These are phyloP conservation scores for Kwoniella sp. DNA, from an alignment of 768 basidiomycete species.

Conservation along the genomic window DNA sequence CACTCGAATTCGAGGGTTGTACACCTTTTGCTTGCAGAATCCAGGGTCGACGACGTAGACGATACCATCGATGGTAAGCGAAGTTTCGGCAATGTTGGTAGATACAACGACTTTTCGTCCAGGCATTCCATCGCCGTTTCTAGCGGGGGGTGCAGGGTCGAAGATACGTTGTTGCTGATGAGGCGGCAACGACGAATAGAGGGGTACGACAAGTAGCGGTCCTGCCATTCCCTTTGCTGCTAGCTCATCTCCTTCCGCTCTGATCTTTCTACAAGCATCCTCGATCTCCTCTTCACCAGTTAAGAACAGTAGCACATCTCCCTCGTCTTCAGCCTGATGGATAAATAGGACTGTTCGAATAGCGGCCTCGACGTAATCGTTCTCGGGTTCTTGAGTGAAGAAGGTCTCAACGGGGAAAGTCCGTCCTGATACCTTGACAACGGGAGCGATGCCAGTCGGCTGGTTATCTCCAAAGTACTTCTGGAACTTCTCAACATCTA, in stretches of 20 bases:
- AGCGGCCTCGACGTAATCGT: slow-evolving; percentile 95
- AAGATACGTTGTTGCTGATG: slow-evolving; percentile 96
- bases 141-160: slow-evolving; percentile 74
- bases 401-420: slow-evolving; percentile 80
- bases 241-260: slow-evolving; percentile 83
- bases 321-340: slow-evolving; percentile 89
- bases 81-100: slow-evolving; percentile 97
- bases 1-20: slow-evolving; percentile 95
- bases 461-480: slow-evolving; percentile 72
- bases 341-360: slow-evolving; percentile 97
- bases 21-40: slow-evolving; percentile 97
- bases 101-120: slow-evolving; percentile 93
- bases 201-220: slow-evolving; percentile 82
- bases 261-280: slow-evolving; percentile 91
- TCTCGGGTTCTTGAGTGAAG: slow-evolving; percentile 70
- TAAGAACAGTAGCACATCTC: slow-evolving; percentile 90
- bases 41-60: slow-evolving; percentile 99
- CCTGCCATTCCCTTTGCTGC: slow-evolving; percentile 67
- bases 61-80: slow-evolving; percentile 95
- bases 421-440: slow-evolving; percentile 88
- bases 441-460: slow-evolving; percentile 64
- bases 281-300: slow-evolving; percentile 99
- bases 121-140: slow-evolving; percentile 69
- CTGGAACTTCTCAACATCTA: slow-evolving; percentile 95
- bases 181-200: slow-evolving; percentile 93